phyloP scores from a whole-genome alignment of 306 rosid genomes.

The Pachyrhizus erosus region DNA sequence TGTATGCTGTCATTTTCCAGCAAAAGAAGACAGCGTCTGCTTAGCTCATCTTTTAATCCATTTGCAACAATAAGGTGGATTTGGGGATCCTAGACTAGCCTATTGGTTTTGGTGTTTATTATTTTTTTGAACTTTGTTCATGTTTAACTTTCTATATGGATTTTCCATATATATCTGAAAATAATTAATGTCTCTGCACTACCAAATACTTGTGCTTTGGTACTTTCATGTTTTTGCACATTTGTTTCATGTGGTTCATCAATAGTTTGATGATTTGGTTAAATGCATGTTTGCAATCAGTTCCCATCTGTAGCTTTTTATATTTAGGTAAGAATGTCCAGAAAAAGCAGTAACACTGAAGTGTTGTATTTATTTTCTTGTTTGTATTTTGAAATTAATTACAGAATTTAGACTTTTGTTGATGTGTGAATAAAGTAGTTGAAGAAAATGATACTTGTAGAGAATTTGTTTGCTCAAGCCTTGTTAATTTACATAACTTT shows the following conservation, averaged over 20 bases:
- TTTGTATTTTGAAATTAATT: neutral
- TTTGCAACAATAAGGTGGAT: constrained; percentile 40
- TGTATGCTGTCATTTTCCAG: constrained; percentile 62
- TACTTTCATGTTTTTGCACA: neutral
- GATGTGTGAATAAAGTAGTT: neutral
- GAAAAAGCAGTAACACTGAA: neutral
- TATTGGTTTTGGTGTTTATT: constrained; percentile 32
- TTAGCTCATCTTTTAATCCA: constrained; percentile 27
- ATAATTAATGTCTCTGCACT: constrained; percentile 44
- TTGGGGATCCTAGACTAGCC: constrained; percentile 41
- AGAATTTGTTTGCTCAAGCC: neutral
- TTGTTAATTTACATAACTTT: neutral
- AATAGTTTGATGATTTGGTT: neutral
- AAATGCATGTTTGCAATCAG: neutral
- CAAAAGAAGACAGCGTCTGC: constrained; percentile 65
- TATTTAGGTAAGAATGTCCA: neutral
- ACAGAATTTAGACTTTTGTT: neutral
- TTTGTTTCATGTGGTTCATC: neutral
- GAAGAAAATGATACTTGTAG: neutral
- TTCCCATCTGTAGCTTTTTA: neutral
- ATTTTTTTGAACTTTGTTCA: constrained; percentile 31
- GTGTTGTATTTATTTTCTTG: neutral
- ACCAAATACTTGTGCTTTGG: neutral
- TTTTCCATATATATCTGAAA: constrained; percentile 38
- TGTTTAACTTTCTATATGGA: constrained; percentile 46